These are phyloP conservation scores for Hordeum vulgare DNA, from an alignment of 176 grass and related monocot genomes.

Conservation along the genomic window DNA sequence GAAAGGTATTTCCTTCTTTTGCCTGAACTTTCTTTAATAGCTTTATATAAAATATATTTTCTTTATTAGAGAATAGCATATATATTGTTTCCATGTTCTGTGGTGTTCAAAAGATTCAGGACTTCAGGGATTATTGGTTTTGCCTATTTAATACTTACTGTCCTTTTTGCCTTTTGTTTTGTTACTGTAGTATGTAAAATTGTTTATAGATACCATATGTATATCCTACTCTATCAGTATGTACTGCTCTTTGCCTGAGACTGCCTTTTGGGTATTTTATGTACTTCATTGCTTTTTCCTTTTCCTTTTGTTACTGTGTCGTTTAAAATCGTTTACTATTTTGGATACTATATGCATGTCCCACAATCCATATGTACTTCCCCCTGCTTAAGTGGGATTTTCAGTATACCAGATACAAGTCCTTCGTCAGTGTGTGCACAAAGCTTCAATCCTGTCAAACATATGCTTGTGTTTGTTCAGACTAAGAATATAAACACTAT, in stretches of 20 bases:
- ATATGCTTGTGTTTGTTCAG: background rate
- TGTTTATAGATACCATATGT: no score
- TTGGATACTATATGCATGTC: no score
- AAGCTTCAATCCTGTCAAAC: background rate
- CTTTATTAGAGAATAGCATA: background rate
- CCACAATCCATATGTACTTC: no score
- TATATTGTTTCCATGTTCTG: background rate
- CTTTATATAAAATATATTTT: background rate
- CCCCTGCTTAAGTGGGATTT: no score
- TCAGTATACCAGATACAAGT: no score
- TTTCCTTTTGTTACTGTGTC: background rate
- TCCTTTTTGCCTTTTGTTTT: background rate
- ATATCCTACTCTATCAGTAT: background rate
- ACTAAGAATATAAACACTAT: background rate
- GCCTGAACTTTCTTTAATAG: background rate
- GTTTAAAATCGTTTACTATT: background rate
- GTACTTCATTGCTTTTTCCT: background rate
- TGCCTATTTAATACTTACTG: background rate
- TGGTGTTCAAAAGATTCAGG: background rate
- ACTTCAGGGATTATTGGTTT: background rate
- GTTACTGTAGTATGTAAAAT: background rate
- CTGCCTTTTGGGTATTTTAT: background rate
- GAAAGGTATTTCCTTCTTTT: constrained; percentile 48
- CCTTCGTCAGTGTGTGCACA: background rate
- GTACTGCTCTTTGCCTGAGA: background rate